These are phyloP conservation scores for Vitis amurensis DNA, from an alignment of 164 flowering plant genomes.

Conservation along the genomic window DNA sequence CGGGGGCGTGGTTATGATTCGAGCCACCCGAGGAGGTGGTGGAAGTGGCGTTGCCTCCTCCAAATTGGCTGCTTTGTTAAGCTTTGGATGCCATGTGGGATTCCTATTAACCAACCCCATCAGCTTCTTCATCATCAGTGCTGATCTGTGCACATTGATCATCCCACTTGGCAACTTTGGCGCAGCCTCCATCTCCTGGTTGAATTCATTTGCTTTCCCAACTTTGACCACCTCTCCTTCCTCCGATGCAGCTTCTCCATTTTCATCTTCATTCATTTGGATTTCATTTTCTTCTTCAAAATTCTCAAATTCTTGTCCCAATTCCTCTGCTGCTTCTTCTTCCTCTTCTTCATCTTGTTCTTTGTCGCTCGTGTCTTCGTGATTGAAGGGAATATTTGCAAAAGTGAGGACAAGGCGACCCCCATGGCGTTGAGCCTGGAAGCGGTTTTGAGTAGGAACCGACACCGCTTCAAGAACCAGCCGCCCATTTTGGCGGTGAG, in stretches of 20 bases:
- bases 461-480: conserved; percentile 72
- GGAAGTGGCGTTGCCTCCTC: conserved; percentile 39
- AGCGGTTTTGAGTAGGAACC: conserved; percentile 35
- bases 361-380: neutral
- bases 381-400: neutral
- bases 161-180: conserved; percentile 25
- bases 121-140: conserved; percentile 42
- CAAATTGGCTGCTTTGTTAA: conserved; percentile 18
- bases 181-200: conserved; percentile 3
- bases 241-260: no score
- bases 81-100: conserved; percentile 35
- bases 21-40: conserved; percentile 17
- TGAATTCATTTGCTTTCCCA: neutral
- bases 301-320: conserved; percentile 12
- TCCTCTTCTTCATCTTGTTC: neutral
- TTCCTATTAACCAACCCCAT: conserved; percentile 36
- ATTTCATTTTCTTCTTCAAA: neutral
- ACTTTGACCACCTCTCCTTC: neutral
- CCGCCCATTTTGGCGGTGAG: conserved; percentile 59
- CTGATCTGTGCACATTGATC: conserved; percentile 39
- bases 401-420: conserved; percentile 70
- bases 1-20: conserved; percentile 24
- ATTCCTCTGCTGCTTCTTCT: conserved; percentile 2
- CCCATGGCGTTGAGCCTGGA: conserved; percentile 57
- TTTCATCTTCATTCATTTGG: neutral